These are phyloP conservation scores for Globisporangium echinulatum DNA, from an alignment of 352 stramenopile species.

Conservation along the genomic window DNA sequence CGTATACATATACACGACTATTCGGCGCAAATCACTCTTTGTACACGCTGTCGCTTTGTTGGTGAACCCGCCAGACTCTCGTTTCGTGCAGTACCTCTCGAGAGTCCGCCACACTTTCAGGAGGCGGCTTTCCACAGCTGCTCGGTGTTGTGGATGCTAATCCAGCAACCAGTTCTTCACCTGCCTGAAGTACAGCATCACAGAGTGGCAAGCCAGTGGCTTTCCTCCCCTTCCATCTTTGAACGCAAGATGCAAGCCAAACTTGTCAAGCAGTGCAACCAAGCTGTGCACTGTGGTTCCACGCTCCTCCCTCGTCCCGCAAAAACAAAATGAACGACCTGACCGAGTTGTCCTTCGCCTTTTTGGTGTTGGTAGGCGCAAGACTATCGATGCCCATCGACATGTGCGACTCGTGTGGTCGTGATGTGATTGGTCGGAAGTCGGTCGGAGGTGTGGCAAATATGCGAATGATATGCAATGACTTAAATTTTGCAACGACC, in stretches of 20 bases:
- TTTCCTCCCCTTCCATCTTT: background rate
- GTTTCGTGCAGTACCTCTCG: background rate
- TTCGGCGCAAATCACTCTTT: background rate
- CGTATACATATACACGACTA: slow-evolving; percentile 2
- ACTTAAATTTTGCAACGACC: background rate
- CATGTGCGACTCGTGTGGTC: no score
- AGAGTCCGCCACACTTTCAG: background rate
- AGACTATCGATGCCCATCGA: background rate
- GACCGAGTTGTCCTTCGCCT: background rate
- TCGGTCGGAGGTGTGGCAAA: background rate
- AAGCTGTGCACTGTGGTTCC: background rate
- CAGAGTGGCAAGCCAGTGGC: background rate
- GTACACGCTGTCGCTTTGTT: background rate
- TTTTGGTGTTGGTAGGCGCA: background rate
- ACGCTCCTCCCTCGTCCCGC: background rate
- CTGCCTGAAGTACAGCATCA: slow-evolving; percentile 1
- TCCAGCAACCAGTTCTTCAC: slow-evolving; percentile 1
- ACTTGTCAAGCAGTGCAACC: background rate
- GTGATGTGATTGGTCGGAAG: background rate
- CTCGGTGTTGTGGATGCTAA: background rate
- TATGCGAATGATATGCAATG: slow-evolving; percentile 1
- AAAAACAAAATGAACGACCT: background rate
- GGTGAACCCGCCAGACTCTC: background rate
- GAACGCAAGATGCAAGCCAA: background rate
- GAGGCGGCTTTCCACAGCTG: background rate